Percentiles rank a stretch among this genome's conserved stretches.
Evolutionary conservation across 306 rosid genomes (phyloP).

Genomic region (Adenanthera pavonina): DNA sequence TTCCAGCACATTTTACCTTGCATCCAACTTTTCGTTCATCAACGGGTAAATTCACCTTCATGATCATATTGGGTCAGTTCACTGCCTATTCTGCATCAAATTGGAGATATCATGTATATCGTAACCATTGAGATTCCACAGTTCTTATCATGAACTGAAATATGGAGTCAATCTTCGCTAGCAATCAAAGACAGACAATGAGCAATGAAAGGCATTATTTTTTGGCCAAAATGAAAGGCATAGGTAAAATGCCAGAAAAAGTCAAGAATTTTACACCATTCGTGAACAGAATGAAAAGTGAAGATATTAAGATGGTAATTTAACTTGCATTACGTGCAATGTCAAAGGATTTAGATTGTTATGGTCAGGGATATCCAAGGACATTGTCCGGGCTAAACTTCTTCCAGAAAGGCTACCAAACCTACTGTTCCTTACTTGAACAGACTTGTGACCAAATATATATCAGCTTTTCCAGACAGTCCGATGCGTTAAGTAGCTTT

Average conservation of each 20-base stretch:
- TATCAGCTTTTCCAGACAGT: not conserved
- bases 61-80: slow-evolving; percentile 62
- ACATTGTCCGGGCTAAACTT: not conserved
- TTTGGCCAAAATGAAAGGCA: not conserved
- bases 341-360: no score
- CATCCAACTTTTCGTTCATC: slow-evolving; percentile 53
- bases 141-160: slow-evolving; percentile 2
- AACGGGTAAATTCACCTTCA: slow-evolving; percentile 76
- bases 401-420: not conserved
- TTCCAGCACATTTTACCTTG: slow-evolving; percentile 63
- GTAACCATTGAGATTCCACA: not conserved
- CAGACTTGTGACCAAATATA: not conserved
- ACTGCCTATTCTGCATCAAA: slow-evolving; percentile 73
- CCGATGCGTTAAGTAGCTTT: not conserved
- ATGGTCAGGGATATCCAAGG: not conserved
- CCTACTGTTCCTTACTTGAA: not conserved
- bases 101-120: slow-evolving; percentile 25
- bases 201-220: not conserved
- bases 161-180: not conserved
- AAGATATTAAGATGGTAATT: not conserved
- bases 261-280: not conserved
- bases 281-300: not conserved
- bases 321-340: not conserved
- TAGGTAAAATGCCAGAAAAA: not conserved
- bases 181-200: not conserved